phyloP scores from a whole-genome alignment of 768 basidiomycete genomes.

The Pholiota microspora region DNA sequence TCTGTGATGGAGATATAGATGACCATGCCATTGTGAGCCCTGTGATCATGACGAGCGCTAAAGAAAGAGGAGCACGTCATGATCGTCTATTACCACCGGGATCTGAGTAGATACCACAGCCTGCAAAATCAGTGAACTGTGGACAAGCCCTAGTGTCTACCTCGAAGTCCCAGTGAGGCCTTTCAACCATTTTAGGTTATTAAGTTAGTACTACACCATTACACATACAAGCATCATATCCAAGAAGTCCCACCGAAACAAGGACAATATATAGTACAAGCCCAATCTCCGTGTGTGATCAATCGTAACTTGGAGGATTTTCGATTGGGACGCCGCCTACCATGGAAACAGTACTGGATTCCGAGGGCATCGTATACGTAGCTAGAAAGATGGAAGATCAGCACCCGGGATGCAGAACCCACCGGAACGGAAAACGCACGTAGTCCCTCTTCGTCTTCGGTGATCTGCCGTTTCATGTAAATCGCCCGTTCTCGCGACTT shows the following conservation, averaged over 20 bases:
- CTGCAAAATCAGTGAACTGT: not conserved
- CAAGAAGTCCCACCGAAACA: not conserved
- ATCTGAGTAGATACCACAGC: too few species aligned
- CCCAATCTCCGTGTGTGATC: conserved; percentile 1
- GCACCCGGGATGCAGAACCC: not conserved
- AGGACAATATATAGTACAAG: not conserved
- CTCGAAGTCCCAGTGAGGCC: not conserved
- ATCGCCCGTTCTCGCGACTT: conserved; percentile 76
- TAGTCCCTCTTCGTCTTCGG: conserved; percentile 56
- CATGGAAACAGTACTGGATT: conserved; percentile 40
- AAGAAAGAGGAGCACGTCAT: too few species aligned
- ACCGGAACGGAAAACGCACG: conserved; percentile 42
- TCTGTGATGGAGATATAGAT: too few species aligned
- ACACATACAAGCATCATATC: conserved; percentile 4
- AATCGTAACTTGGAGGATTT: conserved; percentile 51
- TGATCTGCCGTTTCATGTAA: conserved; percentile 65
- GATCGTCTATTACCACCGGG: too few species aligned
- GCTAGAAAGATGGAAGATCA: conserved; percentile 26
- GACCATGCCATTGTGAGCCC: too few species aligned
- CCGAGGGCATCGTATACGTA: conserved; percentile 43
- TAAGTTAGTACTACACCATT: conserved; percentile 10
- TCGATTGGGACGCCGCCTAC: conserved; percentile 44
- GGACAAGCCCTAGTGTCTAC: not conserved
- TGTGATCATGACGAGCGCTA: too few species aligned
- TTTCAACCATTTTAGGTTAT: not conserved